These are phyloP conservation scores for Cystobasidium ongulense DNA, from an alignment of 768 basidiomycete species.

Conservation along the genomic window DNA sequence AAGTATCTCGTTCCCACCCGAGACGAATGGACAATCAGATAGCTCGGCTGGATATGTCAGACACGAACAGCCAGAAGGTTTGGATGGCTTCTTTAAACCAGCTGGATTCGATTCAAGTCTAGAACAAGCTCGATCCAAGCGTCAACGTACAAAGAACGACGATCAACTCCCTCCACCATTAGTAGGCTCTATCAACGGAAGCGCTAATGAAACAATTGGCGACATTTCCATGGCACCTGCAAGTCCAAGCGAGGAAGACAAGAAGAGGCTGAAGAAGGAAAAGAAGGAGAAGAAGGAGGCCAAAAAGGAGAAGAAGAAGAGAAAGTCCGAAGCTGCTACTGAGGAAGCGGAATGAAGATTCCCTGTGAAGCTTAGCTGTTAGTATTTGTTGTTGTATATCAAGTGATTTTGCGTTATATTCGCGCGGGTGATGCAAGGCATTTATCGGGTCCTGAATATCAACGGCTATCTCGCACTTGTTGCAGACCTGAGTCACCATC, in stretches of 20 bases:
- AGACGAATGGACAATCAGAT: background rate
- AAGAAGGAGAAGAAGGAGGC: slow-evolving; percentile 1
- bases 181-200: background rate
- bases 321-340: background rate
- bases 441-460: no score
- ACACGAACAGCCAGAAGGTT: slow-evolving; percentile 24
- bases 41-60: background rate
- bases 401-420: background rate
- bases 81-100: slow-evolving; percentile 18
- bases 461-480: no score
- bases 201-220: background rate
- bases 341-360: background rate
- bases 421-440: no score
- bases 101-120: background rate
- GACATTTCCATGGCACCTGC: background rate
- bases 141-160: background rate
- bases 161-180: background rate
- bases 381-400: background rate
- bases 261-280: background rate
- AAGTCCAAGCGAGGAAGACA: background rate
- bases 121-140: background rate
- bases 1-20: background rate
- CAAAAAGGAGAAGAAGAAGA: background rate
- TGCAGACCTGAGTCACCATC: no score
- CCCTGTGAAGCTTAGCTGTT: no score